phyloP scores from a whole-genome alignment of 2,329 filamentous ascomycete species.

The Phaeophleospora eucalypticola region DNA sequence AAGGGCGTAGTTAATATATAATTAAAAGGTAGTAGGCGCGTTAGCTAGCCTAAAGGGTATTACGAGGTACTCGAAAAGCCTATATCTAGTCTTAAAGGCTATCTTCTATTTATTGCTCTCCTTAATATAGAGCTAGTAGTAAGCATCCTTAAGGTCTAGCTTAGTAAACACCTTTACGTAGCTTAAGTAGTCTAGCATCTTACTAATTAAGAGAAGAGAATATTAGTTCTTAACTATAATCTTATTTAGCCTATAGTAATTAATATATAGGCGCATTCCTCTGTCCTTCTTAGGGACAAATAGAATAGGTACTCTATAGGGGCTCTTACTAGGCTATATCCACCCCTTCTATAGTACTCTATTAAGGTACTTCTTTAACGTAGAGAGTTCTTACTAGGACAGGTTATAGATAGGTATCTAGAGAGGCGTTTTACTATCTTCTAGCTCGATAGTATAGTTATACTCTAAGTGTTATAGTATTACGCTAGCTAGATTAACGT shows the following conservation, averaged over 20 bases:
- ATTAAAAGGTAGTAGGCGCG: constrained; percentile 25
- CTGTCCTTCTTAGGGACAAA: constrained; percentile 19
- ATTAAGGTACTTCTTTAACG: too few species aligned
- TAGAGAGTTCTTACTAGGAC: too few species aligned
- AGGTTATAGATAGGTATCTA: too few species aligned
- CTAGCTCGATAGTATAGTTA: too few species aligned
- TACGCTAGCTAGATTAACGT: too few species aligned
- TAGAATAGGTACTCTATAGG: constrained; percentile 17
- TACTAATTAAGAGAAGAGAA: constrained; percentile 25
- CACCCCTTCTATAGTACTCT: too few species aligned
- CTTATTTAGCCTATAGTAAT: constrained; percentile 31
- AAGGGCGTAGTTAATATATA: constrained; percentile 26
- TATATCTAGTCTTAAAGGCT: constrained; percentile 20
- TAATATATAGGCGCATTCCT: constrained; percentile 24
- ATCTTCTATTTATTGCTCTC: constrained; percentile 24
- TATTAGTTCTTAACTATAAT: constrained; percentile 33
- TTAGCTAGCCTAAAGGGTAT: constrained; percentile 29
- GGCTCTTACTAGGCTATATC: too few species aligned
- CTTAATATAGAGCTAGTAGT: constrained; percentile 25
- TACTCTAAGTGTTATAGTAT: too few species aligned
- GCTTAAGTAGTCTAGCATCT: constrained; percentile 24
- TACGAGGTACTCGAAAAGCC: constrained; percentile 25
- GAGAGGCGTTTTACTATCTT: too few species aligned
- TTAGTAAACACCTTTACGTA: constrained; percentile 19
- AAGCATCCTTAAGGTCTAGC: constrained; percentile 26